phyloP scores from a whole-genome alignment of 176 grass and related monocot species.

The Coix lacrymajobi region DNA sequence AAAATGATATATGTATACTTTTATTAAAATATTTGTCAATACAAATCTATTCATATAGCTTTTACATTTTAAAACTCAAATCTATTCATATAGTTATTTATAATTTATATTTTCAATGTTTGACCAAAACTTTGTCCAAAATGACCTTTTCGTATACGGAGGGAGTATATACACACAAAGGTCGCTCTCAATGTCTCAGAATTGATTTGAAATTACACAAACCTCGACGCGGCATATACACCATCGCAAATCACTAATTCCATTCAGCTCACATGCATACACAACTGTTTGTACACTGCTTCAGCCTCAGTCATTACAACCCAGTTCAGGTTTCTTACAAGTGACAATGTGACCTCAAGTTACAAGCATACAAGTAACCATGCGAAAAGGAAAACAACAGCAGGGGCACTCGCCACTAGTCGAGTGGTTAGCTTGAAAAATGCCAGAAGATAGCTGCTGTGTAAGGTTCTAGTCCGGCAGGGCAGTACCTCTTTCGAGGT shows the following conservation, averaged over 20 bases:
- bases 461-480: slow-evolving; percentile 50
- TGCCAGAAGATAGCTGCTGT: background rate
- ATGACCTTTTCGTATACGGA: too few relatives aligned
- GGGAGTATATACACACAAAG: background rate
- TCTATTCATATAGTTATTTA: too few relatives aligned
- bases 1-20: too few relatives aligned
- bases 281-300: slow-evolving; percentile 23
- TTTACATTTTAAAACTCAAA: too few relatives aligned
- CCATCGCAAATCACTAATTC: background rate
- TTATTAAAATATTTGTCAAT: too few relatives aligned
- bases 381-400: background rate
- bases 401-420: background rate
- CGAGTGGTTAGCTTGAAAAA: background rate
- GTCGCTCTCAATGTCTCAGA: background rate
- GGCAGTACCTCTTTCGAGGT: slow-evolving; percentile 88
- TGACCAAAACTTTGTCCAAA: too few relatives aligned
- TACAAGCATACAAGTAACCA: background rate
- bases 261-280: slow-evolving; percentile 1
- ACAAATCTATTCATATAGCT: too few relatives aligned
- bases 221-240: background rate
- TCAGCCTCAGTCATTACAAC: background rate
- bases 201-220: background rate
- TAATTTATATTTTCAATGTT: too few relatives aligned
- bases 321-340: slow-evolving; percentile 1
- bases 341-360: background rate